Percentiles rank a stretch among this genome's conserved stretches.
Evolutionary conservation across 768 basidiomycete genomes (phyloP).

Genomic region (Rhodotorula sphaerocarpa): DNA sequence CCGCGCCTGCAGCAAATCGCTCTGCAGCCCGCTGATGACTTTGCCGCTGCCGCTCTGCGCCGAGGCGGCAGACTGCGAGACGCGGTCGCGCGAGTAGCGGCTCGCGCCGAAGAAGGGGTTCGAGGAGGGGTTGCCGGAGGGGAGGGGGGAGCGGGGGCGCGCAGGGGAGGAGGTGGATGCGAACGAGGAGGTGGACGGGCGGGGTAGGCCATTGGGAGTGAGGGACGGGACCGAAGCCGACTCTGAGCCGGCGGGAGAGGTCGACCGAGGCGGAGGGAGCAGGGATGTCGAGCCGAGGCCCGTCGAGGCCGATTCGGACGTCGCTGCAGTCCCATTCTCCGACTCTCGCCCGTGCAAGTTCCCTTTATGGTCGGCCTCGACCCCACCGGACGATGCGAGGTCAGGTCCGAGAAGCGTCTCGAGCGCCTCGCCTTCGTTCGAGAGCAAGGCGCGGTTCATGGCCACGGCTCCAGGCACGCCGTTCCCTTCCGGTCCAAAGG

Average conservation of each 20-base stretch:
- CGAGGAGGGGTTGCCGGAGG: conserved; percentile 18
- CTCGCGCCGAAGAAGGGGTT: conserved; percentile 33
- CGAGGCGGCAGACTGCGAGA: conserved; percentile 9
- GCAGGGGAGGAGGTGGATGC: no score
- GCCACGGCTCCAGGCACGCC: conserved; percentile 19
- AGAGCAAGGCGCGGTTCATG: conserved; percentile 21
- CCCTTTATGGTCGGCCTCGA: neutral
- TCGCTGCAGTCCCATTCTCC: no score
- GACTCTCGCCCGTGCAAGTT: no score
- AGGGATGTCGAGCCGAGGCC: neutral
- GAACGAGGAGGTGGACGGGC: neutral
- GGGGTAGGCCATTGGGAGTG: neutral
- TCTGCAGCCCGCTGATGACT: conserved; percentile 77
- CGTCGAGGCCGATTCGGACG: no score
- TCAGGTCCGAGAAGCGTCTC: neutral
- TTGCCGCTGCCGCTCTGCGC: conserved; percentile 57
- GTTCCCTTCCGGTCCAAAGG: no score
- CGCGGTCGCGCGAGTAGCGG: conserved; percentile 18
- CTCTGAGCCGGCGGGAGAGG: neutral
- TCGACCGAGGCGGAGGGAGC: neutral
- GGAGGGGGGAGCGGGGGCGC: neutral
- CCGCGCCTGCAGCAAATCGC: conserved; percentile 67
- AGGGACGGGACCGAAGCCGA: neutral
- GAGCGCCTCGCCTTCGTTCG: conserved; percentile 9
- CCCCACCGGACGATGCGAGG: no score